Evolutionary conservation across 176 grass and related monocot species (phyloP).

Genomic region (Musa troglodytarum): DNA sequence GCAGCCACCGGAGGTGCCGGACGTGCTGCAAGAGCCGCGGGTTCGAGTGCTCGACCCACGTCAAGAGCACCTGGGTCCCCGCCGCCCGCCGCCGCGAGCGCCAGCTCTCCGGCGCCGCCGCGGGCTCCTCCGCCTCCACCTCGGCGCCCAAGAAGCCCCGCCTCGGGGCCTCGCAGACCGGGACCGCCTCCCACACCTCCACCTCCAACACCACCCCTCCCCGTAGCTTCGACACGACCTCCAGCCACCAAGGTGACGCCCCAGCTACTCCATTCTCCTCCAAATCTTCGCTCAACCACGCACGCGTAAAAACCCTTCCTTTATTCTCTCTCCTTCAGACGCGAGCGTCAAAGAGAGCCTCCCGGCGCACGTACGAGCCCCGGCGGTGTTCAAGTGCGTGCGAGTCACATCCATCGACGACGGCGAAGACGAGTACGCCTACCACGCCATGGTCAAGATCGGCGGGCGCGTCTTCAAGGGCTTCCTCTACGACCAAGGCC

Average conservation of each 20-base stretch:
- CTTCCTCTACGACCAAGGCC: constrained; percentile 88
- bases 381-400: constrained; percentile 92
- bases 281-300: too few relatives aligned
- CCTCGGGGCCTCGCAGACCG: constrained; percentile 53
- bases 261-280: too few relatives aligned
- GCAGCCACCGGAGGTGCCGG: constrained; percentile 72
- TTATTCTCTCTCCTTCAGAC: constrained; percentile 23
- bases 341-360: constrained; percentile 53
- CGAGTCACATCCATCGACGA: constrained; percentile 83
- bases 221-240: constrained; percentile 88
- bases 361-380: constrained; percentile 71
- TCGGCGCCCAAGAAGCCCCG: constrained; percentile 66
- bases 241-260: constrained; percentile 72
- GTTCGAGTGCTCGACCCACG: constrained; percentile 74
- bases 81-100: constrained; percentile 65
- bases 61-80: constrained; percentile 92
- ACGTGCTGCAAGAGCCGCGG: constrained; percentile 96
- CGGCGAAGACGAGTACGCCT: constrained; percentile 67
- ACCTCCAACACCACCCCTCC: constrained; percentile 86
- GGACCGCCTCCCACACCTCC: constrained; percentile 73
- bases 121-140: constrained; percentile 5
- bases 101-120: constrained; percentile 25
- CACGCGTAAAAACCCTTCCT: too few relatives aligned
- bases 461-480: constrained; percentile 90
- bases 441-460: constrained; percentile 86